Conservation (phyloP, 139 green algal genomes). For the Chlamydomonas sp. region DNA sequence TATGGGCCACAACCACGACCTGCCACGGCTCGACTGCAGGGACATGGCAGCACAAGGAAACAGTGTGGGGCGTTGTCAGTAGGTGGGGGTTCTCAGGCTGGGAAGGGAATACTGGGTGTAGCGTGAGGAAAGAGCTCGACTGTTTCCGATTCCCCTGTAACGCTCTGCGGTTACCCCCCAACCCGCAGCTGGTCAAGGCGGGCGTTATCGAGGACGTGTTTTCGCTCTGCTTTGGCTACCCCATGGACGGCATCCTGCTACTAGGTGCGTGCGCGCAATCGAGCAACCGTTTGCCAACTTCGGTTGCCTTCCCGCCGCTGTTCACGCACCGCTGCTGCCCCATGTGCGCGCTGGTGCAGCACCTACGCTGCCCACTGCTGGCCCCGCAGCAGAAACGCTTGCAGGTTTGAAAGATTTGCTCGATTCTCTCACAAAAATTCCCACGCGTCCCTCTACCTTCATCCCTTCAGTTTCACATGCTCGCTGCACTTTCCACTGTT, state of each 20-base stretch:
- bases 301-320: background rate
- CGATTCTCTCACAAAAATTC: no score
- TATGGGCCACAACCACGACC: background rate
- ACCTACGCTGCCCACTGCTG: background rate
- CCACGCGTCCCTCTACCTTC: no score
- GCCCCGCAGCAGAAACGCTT: background rate
- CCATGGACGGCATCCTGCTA: conserved; percentile 53
- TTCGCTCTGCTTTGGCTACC: conserved; percentile 89
- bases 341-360: background rate
- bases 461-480: no score
- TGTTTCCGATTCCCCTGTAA: background rate
- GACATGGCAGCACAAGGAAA: background rate
- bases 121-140: no score
- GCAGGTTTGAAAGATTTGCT: background rate
- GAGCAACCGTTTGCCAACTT: background rate
- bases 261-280: conserved; percentile 37
- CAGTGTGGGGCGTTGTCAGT: no score
- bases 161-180: background rate
- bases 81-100: no score
- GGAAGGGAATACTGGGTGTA: no score
- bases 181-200: conserved; percentile 73
- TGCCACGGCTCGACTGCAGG: background rate
- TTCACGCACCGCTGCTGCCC: no score
- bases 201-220: conserved; percentile 86
- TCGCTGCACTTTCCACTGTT: no score